These are phyloP conservation scores for Neurospora sublineolata DNA, from an alignment of 495 filamentous ascomycete species.

Conservation along the genomic window DNA sequence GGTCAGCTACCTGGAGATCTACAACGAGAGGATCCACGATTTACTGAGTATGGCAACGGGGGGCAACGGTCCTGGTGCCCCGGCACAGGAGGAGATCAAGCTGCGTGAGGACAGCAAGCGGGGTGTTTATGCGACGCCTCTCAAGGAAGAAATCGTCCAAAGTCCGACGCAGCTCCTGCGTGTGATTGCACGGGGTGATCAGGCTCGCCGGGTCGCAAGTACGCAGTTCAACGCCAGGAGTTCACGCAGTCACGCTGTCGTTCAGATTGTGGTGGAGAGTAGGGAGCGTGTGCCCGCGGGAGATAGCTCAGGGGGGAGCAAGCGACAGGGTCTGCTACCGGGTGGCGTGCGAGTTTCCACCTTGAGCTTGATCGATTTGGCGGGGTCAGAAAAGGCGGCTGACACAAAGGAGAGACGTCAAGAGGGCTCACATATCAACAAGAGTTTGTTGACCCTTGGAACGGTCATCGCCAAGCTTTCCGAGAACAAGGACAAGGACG, in stretches of 20 bases:
- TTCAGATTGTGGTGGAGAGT: constrained; percentile 97
- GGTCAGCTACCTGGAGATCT: constrained; percentile 97
- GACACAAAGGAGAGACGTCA: constrained; percentile 89
- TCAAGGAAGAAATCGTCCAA: constrained; percentile 98
- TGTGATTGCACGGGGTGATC: constrained; percentile 89
- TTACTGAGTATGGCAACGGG: constrained; percentile 59
- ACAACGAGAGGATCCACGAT: constrained; percentile 96
- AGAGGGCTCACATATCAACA: constrained; percentile 97
- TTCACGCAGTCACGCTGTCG: constrained; percentile 94
- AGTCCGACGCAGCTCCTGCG: constrained; percentile 89
- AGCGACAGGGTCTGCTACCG: constrained; percentile 65
- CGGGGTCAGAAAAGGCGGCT: constrained; percentile 89
- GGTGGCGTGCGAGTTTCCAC: constrained; percentile 94
- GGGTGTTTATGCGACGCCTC: constrained; percentile 87
- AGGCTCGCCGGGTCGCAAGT: constrained; percentile 76
- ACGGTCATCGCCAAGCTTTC: constrained; percentile 84
- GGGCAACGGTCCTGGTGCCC: constrained; percentile 33
- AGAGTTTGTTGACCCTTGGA: constrained; percentile 86
- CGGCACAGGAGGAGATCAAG: constrained; percentile 79
- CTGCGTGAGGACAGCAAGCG: constrained; percentile 89
- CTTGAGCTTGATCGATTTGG: constrained; percentile 88
- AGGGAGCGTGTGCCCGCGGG: constrained; percentile 62
- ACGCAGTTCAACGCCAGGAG: constrained; percentile 95
- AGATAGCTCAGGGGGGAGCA: constrained; percentile 36
- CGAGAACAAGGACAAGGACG: constrained; percentile 78